Evolutionary conservation across 257 asterid species (phyloP), one percentile per base, ranked within the genome.

Genomic region (Thymus mandschuricus): DNA sequence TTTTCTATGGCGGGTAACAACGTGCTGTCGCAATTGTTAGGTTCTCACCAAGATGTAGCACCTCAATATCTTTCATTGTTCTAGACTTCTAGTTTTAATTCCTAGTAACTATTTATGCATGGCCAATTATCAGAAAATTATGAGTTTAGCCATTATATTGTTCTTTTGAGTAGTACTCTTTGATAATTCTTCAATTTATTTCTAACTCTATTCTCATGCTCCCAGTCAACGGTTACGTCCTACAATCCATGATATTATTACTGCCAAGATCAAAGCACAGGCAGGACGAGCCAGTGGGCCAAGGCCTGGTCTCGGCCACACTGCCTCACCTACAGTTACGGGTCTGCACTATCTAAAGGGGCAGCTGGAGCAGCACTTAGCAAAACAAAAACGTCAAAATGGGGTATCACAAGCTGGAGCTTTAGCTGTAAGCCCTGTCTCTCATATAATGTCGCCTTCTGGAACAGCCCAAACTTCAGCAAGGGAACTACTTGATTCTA

Each of bases 391-490:
- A 78, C 83, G 80, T 81, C 97, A 86, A 67, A 92, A 90, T 81
- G 96, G 94, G 69, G 78, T 82, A 69, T 84, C 95, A 69, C 49
- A 78, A 70, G 60, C 88, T 51, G 89, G 96, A 77, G 81, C 92
- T 70, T 71, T 82, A 78, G 88, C 99, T 10, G 94, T 79, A 68
- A 92, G 99, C 82, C 99, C 98, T 38, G 98, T 95, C 75, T 92
- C 98, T 55, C 81, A 88, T 64, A 87, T 84, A 66, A 94, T 94
- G 99, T 87, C 96, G 78, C 99, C 99, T 66, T 66, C 84, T 21
- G 99, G 99, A 78, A 80, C 88, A 77, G 99, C 96, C 51, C 99
- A 95, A 80, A 77, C 85, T 74, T 85, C 96, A 78, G 96, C 93
- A 31, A 85, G 81, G 81, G 97, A 92, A 76, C 93, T 95, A 71